Conservation (phyloP, 345 rosid genomes). For the Aquilaria sinensis region DNA sequence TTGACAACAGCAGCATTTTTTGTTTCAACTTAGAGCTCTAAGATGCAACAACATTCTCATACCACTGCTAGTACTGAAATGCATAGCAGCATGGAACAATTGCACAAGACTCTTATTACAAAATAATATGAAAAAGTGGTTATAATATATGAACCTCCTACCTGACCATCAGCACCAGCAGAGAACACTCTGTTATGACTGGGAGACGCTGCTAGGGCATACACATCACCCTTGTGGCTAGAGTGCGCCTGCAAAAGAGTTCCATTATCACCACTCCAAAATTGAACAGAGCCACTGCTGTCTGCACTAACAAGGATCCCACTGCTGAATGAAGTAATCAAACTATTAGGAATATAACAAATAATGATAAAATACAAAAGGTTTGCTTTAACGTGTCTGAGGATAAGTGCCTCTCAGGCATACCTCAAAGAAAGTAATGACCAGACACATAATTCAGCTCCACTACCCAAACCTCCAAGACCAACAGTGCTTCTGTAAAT, state of each 20-base stretch:
- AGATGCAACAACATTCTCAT: too few species aligned
- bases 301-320: conserved; percentile 91
- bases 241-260: conserved; percentile 79
- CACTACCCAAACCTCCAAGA: conserved; percentile 66
- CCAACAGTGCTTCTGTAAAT: conserved; percentile 79
- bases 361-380: background rate
- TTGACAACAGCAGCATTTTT: too few species aligned
- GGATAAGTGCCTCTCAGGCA: background rate
- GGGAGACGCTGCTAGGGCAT: conserved; percentile 79
- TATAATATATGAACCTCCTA: conserved; percentile 4
- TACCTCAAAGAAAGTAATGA: conserved; percentile 87
- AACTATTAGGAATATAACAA: conserved; percentile 12
- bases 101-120: too few species aligned
- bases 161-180: conserved; percentile 98
- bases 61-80: too few species aligned
- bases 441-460: conserved; percentile 75
- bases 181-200: conserved; percentile 84
- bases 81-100: too few species aligned
- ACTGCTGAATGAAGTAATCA: conserved; percentile 36
- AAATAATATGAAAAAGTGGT: too few species aligned
- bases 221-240: conserved; percentile 82
- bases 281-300: conserved; percentile 87
- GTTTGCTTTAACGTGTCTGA: background rate
- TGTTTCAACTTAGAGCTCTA: too few species aligned
- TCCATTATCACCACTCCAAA: conserved; percentile 87